Evolutionary conservation across 176 grass and related monocot genomes (phyloP), one percentile per base, ranked within the genome.

Genomic region (Cenchrus fungigraminus): DNA sequence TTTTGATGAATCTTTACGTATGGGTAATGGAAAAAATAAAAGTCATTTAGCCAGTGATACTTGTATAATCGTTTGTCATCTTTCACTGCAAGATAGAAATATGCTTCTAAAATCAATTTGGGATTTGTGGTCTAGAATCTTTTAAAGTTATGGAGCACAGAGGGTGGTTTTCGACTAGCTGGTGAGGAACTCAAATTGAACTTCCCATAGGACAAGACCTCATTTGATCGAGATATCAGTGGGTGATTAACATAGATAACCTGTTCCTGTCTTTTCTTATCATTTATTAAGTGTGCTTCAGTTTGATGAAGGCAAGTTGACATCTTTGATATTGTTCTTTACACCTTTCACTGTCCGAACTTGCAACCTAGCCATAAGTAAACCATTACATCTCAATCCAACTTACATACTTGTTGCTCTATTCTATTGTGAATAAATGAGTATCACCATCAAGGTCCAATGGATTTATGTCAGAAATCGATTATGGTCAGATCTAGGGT

Each of bases 61-160:
- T 74, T 74, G 12, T 32, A 74, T 17, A 74, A 34, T 34, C 51
- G 71, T 4, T 73, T 15, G 6, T 13, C 12, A 52, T 52, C 45
- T 73, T 73, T 52, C 12, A 49, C 9, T 73, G 12, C 25, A 11
- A 52, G 47, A 31, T 52, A 50, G 22, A 53, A 53, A 52, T 28
- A 73, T 73, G 70, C 46, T 73, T 52, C 22, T 52, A 73, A 52
- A 73, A 52, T 52, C 71, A 73, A 32, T 74, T 74, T 34, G 15
- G 71, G 71, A 25, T 73, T 54, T 74, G 49, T 54, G 50, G 50
- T 31, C 54, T 34, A 53, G 47, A 53, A 73, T 73, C 44, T 51
- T 71, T 51, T 51, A 14, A 13, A 1, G 56, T 56, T 31, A 40
- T 55, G 72, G 56, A 54, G 71, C 49, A 53, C 49, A 32, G 49